phyloP scores from a whole-genome alignment of 2,329 filamentous ascomycete species.

The Ophioceras dolichostomum region DNA sequence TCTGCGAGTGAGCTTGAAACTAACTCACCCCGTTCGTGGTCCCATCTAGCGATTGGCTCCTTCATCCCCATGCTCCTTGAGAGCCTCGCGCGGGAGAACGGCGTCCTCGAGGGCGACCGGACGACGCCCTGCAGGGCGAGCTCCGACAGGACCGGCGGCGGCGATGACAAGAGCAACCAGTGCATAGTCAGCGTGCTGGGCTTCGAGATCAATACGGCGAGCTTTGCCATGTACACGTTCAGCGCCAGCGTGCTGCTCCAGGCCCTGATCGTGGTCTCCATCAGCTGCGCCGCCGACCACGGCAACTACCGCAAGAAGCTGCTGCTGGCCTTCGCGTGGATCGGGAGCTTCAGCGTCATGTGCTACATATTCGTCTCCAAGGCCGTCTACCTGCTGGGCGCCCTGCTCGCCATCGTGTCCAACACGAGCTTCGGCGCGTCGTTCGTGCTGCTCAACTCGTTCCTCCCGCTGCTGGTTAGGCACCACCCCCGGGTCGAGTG shows the following conservation, averaged over 20 bases:
- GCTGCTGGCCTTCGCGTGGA: conserved; percentile 71
- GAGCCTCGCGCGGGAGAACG: conserved; percentile 83
- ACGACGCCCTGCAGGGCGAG: conserved; percentile 61
- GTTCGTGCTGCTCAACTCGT: conserved; percentile 91
- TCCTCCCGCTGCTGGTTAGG: conserved; percentile 79
- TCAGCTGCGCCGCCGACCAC: conserved; percentile 92
- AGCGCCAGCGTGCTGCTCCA: conserved; percentile 84
- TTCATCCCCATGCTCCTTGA: conserved; percentile 96
- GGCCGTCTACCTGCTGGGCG: conserved; percentile 66
- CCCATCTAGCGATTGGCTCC: conserved; percentile 38
- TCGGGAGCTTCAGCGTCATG: conserved; percentile 77
- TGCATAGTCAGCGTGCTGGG: conserved; percentile 78
- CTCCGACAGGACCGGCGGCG: conserved; percentile 30
- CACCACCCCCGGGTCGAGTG: conserved; percentile 51
- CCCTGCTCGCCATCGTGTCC: conserved; percentile 73
- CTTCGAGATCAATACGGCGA: conserved; percentile 83
- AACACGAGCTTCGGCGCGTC: conserved; percentile 93
- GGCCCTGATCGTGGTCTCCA: conserved; percentile 83
- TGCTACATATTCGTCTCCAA: conserved; percentile 70
- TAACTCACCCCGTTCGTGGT: too few relatives aligned
- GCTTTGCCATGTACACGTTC: conserved; percentile 96
- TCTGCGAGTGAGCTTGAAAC: too few relatives aligned
- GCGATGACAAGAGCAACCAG: conserved; percentile 40
- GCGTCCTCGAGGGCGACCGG: conserved; percentile 70
- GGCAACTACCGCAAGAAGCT: conserved; percentile 84